Evolutionary conservation across 331 rosid genomes (phyloP), one percentile per base, ranked within the genome.

Genomic region (Arachis monticola): DNA sequence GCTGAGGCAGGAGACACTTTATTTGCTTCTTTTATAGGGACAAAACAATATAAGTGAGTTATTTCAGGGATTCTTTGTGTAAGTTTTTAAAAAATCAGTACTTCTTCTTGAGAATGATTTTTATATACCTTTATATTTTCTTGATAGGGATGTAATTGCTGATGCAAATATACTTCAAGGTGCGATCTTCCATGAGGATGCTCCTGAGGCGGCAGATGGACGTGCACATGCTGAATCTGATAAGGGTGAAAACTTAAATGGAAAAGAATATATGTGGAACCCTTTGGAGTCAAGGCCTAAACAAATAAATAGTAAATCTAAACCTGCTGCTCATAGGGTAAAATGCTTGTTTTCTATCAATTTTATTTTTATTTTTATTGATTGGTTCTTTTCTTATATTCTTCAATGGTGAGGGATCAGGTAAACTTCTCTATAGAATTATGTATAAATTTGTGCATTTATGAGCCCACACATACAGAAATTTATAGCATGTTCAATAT

Each of bases 101-200:
- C 60, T 60, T 40, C 48, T 70, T 69, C 69, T 35, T 31, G 48
- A 67, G 51, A 41, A 27, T 70, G 58, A 44, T 60, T 38, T 31
- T 52, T 51, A 55, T 58, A 71, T 67, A 58, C 63, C 40, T 50
- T 70, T 59, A 35, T 35, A 44, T 82, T 64, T 77, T 64, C 27
- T 22, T 69, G 53, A 57, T 80, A 94, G 99, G 96, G 99, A 95
- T 87, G 81, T 90, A 17, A 89, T 95, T 85, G 88, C 93, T 42
- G 99, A 92, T 87, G 99, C 90, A 63, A 90, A 95, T 76, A 95
- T 95, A 88, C 88, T 92, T 63, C 99, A 95, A 95, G 97, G 99
- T 75, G 97, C 96, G 65, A 94, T 94, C 80, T 94, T 94, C 81
- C 97, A 94, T 69, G 99, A 95, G 76, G 99, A 95, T 83, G 72